Conservation (phyloP, 768 basidiomycete genomes). For the Hemileccinum impolitum region DNA sequence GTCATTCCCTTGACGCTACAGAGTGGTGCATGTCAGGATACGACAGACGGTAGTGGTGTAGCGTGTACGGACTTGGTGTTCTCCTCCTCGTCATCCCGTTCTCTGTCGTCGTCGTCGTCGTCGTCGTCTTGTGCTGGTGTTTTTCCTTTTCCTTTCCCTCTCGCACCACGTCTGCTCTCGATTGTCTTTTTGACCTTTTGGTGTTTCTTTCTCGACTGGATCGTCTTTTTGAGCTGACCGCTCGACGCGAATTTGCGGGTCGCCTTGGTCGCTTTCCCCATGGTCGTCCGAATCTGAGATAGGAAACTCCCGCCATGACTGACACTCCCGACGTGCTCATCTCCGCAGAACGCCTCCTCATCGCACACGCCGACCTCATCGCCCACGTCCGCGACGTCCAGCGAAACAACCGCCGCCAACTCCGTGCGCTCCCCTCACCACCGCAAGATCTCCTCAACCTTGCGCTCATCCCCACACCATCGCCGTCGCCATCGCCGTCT, state of each 20-base stretch:
- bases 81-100: constrained; percentile 9
- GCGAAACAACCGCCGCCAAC: constrained; percentile 50
- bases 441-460: constrained; percentile 53
- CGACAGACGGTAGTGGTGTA: background rate
- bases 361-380: constrained; percentile 58
- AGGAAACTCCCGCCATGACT: constrained; percentile 17
- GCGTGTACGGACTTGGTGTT: constrained; percentile 11
- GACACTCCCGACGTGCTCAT: constrained; percentile 48
- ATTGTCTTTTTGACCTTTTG: constrained; percentile 73
- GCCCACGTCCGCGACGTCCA: constrained; percentile 54
- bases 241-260: constrained; percentile 86
- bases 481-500: constrained; percentile 48
- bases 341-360: constrained; percentile 63
- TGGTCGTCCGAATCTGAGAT: constrained; percentile 23
- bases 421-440: constrained; percentile 53
- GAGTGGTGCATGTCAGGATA: too few species aligned
- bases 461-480: constrained; percentile 56
- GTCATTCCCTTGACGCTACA: constrained; percentile 46
- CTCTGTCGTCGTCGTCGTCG: constrained; percentile 25
- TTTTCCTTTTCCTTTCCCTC: constrained; percentile 35
- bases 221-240: constrained; percentile 84
- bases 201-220: constrained; percentile 78
- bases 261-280: constrained; percentile 61
- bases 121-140: constrained; percentile 27
- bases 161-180: constrained; percentile 53